A percentile compares a stretch with the other conserved stretches of the same genome.
phyloP scores from a whole-genome alignment of 495 filamentous ascomycete genomes.

The Durotheca rogersii region DNA sequence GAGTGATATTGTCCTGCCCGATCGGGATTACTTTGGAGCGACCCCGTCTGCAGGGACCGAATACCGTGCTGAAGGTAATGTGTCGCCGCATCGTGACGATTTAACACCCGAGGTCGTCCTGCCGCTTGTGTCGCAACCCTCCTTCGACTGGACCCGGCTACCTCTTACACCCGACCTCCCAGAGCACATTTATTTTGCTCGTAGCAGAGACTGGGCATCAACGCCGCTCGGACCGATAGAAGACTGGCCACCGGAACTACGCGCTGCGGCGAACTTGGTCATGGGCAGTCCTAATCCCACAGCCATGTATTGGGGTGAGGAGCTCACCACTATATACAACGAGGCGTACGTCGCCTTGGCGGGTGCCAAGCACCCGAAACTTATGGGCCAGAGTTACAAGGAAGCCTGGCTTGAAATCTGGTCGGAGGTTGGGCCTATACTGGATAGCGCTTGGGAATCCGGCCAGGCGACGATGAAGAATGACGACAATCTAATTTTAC shows the following conservation, averaged over 20 bases:
- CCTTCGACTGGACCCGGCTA: constrained; percentile 71
- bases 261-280: constrained; percentile 65
- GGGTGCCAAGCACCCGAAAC: constrained; percentile 64
- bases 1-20: constrained; percentile 32
- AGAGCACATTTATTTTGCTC: constrained; percentile 64
- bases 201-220: constrained; percentile 63
- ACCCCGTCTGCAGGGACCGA: constrained; percentile 16
- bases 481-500: constrained; percentile 66
- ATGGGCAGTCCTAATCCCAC: constrained; percentile 73
- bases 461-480: constrained; percentile 74
- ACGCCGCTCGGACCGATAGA: constrained; percentile 68
- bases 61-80: constrained; percentile 14
- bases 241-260: constrained; percentile 60
- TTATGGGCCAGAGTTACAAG: constrained; percentile 67
- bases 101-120: constrained; percentile 28
- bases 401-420: constrained; percentile 69
- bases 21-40: constrained; percentile 44
- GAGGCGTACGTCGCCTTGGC: constrained; percentile 69
- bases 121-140: constrained; percentile 30
- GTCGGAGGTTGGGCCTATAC: constrained; percentile 60
- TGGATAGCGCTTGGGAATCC: constrained; percentile 56
- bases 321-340: constrained; percentile 69
- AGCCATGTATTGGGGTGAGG: constrained; percentile 70
- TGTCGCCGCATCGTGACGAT: constrained; percentile 26
- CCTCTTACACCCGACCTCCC: constrained; percentile 57